Conservation (phyloP, 441 rosid genomes). For the Erodium moschatum region DNA sequence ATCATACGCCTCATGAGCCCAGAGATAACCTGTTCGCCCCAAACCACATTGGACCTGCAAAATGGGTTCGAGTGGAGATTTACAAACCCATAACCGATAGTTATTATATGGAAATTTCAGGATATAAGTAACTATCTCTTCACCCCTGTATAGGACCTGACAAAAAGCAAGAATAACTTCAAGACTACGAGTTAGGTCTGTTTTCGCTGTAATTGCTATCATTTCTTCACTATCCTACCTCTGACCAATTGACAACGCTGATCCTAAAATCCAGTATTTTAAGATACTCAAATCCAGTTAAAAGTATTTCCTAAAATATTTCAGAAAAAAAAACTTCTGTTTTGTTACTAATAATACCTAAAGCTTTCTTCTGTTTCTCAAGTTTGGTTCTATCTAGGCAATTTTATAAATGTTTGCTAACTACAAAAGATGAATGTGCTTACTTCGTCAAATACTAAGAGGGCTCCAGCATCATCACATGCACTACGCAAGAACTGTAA, state of each 20-base stretch:
- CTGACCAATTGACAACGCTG: not conserved
- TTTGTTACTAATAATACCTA: not conserved
- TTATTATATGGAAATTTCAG: not conserved
- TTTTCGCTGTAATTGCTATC: not conserved
- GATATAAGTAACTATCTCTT: not conserved
- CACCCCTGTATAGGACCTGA: not conserved
- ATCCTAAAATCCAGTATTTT: not conserved
- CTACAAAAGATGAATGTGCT: conserved; percentile 7
- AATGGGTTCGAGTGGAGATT: not conserved
- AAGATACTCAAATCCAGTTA: too few species aligned
- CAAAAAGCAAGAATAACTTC: not conserved
- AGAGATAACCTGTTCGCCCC: conserved; percentile 64
- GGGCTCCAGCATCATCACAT: conserved; percentile 69
- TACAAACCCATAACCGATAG: not conserved
- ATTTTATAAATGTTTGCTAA: not conserved
- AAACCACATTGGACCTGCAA: conserved; percentile 73
- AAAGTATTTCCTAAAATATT: too few species aligned
- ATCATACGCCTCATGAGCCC: conserved; percentile 67
- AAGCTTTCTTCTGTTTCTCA: not conserved
- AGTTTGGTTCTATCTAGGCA: not conserved
- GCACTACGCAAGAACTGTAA: conserved; percentile 56
- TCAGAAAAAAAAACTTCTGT: too few species aligned
- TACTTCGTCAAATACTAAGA: conserved; percentile 84
- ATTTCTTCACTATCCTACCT: not conserved
- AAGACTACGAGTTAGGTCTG: not conserved